Evolutionary conservation across 2,329 filamentous ascomycete genomes (phyloP).

Genomic region (Talaromyces sp.): DNA sequence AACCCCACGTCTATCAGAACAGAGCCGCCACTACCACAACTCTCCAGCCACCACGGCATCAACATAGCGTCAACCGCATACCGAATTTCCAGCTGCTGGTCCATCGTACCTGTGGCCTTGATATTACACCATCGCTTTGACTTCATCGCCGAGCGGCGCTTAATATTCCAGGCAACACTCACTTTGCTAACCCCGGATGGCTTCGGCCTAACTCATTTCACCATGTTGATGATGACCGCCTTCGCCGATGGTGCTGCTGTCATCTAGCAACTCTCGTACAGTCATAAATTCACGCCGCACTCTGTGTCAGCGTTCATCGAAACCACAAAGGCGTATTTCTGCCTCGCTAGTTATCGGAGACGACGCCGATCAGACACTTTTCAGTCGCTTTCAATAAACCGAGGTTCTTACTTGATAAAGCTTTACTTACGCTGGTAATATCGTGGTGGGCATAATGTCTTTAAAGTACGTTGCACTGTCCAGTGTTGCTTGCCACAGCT

Average conservation of each 20-base stretch:
- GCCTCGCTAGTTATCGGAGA: neutral
- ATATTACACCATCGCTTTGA: neutral
- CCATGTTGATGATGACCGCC: neutral
- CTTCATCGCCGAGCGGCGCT: neutral
- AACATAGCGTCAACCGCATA: no score
- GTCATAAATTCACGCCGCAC: slow-evolving; percentile 7
- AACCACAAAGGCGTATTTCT: neutral
- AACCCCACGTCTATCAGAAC: no score
- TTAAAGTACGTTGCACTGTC: neutral
- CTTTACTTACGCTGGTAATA: neutral
- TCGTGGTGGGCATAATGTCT: neutral
- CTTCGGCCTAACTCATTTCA: neutral
- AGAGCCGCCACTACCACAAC: no score
- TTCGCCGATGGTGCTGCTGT: slow-evolving; percentile 11
- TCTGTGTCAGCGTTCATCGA: slow-evolving; percentile 2
- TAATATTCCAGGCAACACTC: neutral
- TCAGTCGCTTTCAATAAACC: neutral
- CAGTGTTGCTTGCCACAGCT: neutral
- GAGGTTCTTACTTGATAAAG: neutral
- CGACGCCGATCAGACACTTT: neutral
- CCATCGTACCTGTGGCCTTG: neutral
- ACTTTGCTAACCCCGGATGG: neutral
- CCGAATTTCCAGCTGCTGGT: neutral
- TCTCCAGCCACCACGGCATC: no score
- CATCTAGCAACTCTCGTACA: slow-evolving; percentile 10